Percentiles rank a stretch among this genome's conserved stretches.
phyloP scores from a whole-genome alignment of 2,329 filamentous ascomycete species.

The Purpureocillium takamizusanense region DNA sequence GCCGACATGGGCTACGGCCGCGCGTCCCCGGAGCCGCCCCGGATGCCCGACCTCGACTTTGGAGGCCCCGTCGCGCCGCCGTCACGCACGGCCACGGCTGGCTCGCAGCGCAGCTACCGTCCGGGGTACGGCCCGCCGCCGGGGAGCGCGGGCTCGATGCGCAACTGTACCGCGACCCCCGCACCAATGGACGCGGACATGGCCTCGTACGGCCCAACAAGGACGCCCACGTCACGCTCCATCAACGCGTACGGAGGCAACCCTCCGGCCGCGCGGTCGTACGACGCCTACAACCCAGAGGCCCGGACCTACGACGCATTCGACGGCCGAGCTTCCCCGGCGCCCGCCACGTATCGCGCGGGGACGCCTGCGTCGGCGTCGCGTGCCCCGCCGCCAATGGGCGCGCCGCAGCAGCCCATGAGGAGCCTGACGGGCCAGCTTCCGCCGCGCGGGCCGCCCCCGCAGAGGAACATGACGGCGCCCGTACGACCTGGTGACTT shows the following conservation, averaged over 20 bases:
- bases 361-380: slow-evolving; percentile 10
- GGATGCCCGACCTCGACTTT: slow-evolving; percentile 18
- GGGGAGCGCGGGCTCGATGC: slow-evolving; percentile 10
- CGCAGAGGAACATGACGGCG: slow-evolving; percentile 37
- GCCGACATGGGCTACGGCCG: slow-evolving; percentile 49
- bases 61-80: slow-evolving; percentile 17
- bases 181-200: slow-evolving; percentile 14
- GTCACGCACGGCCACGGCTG: slow-evolving; percentile 25
- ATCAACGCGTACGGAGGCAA: not conserved
- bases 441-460: slow-evolving; percentile 22
- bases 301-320: slow-evolving; percentile 14
- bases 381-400: slow-evolving; percentile 6
- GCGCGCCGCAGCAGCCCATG: slow-evolving; percentile 13
- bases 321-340: slow-evolving; percentile 10
- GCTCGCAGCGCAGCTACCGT: slow-evolving; percentile 23
- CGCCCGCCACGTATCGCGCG: slow-evolving; percentile 13
- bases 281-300: slow-evolving; percentile 21
- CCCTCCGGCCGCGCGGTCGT: slow-evolving; percentile 12
- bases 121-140: slow-evolving; percentile 9
- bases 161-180: slow-evolving; percentile 19
- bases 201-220: slow-evolving; percentile 20
- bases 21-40: slow-evolving; percentile 25
- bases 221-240: slow-evolving; percentile 18
- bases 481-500: slow-evolving; percentile 22
- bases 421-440: slow-evolving; percentile 32